Evolutionary conservation across 345 rosid genomes (phyloP), one percentile per base, ranked within the genome.

Genomic region (Hibiscus trionum): DNA sequence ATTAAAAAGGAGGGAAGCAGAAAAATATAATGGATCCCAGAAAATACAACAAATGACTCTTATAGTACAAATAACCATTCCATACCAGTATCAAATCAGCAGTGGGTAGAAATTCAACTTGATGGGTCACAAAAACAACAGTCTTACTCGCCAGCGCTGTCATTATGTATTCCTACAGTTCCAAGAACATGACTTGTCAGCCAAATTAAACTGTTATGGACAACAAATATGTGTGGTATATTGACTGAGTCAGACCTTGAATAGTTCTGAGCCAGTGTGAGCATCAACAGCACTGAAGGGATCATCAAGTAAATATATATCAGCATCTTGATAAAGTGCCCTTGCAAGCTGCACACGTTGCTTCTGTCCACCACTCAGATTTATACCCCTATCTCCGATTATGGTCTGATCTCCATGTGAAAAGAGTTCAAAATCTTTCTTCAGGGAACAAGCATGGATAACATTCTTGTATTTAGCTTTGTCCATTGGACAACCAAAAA

Each of bases 201-300:
- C 67, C 52, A 69, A 77, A 71, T 35, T 76, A 42, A 46, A 69
- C 53, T 62, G 1, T 72, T 50, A 74, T 49, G 21, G 65, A 67
- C 72, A 73, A 73, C 59, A 60, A 31, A 65, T n/a, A 55, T 42
- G 35, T 66, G 27, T 21, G 29, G 75, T 66, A 62, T 5, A 15
- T 70, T 29, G 47, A 56, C 53, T 7, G 77, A 61, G 10, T 71
- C 82, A 81, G 79, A 96, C 99, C 94, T 88, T 88, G 82, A 96
- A 96, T 79, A 96, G 76, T 52, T 96, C 99, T 69, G 99, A 90
- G 77, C 99, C 88, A 2, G 99, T 96, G 71, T 96, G 99, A 24
- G 98, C 99, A 85, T 96, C 99, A 77, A 96, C 97, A 64, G 99
- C 99, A 84, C 99, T 96, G 79, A 96, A 96, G 63, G 99, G 99